A percentile compares a stretch with the other conserved stretches of the same genome.
Evolutionary conservation across 306 rosid genomes (phyloP).

Genomic region (Cucurbita maxima): DNA sequence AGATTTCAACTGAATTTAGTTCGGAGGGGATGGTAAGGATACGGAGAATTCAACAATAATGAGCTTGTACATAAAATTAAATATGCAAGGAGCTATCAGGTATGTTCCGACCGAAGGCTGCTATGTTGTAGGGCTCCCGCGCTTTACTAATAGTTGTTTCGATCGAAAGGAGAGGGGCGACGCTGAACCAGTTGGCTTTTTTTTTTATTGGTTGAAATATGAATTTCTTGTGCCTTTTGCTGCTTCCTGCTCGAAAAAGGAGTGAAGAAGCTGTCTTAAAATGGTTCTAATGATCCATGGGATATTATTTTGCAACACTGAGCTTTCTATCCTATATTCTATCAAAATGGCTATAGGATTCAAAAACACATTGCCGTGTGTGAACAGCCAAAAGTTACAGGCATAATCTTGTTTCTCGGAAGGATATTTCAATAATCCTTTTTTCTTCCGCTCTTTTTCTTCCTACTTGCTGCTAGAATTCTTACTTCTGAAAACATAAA

Average conservation of each 20-base stretch:
- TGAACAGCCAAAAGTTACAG: neutral
- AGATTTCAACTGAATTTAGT: slow-evolving; percentile 1
- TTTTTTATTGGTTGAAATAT: neutral
- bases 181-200: neutral
- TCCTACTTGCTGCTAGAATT: slow-evolving; percentile 6
- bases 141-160: too few species aligned
- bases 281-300: neutral
- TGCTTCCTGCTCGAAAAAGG: neutral
- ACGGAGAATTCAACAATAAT: neutral
- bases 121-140: too few species aligned
- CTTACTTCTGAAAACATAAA: slow-evolving; percentile 14
- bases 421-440: slow-evolving; percentile 1
- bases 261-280: neutral
- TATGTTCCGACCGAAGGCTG: too few species aligned
- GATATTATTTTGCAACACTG: neutral
- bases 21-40: neutral
- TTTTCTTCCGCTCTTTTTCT: slow-evolving; percentile 3
- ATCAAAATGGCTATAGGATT: neutral
- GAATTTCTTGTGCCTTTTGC: neutral
- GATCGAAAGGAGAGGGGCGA: too few species aligned
- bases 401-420: neutral
- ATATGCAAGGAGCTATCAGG: neutral
- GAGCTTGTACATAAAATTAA: neutral
- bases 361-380: neutral
- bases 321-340: neutral